Conservation (phyloP, 148 eudicot genomes). For the Camellia japonica region DNA sequence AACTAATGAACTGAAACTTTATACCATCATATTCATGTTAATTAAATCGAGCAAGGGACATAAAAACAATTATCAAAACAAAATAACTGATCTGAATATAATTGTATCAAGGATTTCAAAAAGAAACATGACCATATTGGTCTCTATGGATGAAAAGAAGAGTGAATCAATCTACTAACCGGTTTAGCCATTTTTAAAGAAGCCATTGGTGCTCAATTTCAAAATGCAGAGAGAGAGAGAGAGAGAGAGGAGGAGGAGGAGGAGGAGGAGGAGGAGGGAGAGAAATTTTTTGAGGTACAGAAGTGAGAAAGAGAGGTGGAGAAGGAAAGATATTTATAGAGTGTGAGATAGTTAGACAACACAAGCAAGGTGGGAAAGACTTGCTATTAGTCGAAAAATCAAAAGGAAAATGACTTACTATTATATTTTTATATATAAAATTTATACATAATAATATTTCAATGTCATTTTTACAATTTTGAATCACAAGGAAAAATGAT, state of each 20-base stretch:
- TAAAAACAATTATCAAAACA: no score
- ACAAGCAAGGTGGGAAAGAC: background rate
- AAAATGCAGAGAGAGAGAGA: background rate
- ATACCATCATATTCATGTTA: no score
- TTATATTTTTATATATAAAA: no score
- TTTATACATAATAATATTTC: no score
- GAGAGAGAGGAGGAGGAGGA: background rate
- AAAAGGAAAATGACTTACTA: no score
- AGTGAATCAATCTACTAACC: constrained; percentile 1
- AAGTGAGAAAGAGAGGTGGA: background rate
- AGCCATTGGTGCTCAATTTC: constrained; percentile 16
- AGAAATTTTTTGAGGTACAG: background rate
- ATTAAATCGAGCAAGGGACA: no score
- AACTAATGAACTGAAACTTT: no score
- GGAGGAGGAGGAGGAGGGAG: no score
- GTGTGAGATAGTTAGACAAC: background rate
- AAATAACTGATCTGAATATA: background rate
- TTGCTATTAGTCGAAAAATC: background rate
- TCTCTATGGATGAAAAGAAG: background rate
- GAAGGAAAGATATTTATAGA: constrained; percentile 2
- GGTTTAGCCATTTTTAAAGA: constrained; percentile 15
- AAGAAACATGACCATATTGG: background rate
- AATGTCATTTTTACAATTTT: no score
- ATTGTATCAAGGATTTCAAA: background rate
- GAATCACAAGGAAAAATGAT: no score